Evolutionary conservation across 345 rosid genomes (phyloP).

Genomic region (Schrenkiella parvula): DNA sequence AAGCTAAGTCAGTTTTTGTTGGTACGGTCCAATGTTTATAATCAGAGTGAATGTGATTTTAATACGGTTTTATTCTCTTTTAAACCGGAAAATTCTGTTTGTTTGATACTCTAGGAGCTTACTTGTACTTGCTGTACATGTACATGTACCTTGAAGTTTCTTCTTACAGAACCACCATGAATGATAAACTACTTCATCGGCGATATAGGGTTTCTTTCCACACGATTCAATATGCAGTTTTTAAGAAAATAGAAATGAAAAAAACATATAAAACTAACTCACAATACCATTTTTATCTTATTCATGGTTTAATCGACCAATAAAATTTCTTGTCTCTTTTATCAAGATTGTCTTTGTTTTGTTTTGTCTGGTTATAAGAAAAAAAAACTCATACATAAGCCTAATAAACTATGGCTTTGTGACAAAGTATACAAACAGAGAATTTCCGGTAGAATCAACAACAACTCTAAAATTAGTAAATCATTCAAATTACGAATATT

Average conservation of each 20-base stretch:
- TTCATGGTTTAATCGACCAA: neutral
- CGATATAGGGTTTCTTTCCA: neutral
- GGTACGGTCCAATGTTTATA: too few relatives aligned
- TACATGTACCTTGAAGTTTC: neutral
- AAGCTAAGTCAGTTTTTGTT: too few relatives aligned
- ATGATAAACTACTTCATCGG: neutral
- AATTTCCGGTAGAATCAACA: neutral
- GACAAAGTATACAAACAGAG: neutral
- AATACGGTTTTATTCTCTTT: neutral
- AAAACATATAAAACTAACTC: neutral
- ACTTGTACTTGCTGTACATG: neutral
- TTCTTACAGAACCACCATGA: neutral
- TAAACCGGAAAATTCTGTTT: neutral
- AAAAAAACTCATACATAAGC: neutral
- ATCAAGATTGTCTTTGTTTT: neutral
- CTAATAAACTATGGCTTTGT: neutral
- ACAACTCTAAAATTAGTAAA: neutral
- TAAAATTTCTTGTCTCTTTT: neutral
- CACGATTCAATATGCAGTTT: too few relatives aligned
- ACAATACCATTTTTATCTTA: neutral
- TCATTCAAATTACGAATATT: conserved; percentile 48
- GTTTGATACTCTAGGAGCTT: neutral
- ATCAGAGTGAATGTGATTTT: too few relatives aligned
- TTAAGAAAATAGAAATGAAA: neutral
- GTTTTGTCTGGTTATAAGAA: neutral